Conservation (phyloP, 2,329 filamentous ascomycete genomes). For the Pseudogymnoascus sp. region DNA sequence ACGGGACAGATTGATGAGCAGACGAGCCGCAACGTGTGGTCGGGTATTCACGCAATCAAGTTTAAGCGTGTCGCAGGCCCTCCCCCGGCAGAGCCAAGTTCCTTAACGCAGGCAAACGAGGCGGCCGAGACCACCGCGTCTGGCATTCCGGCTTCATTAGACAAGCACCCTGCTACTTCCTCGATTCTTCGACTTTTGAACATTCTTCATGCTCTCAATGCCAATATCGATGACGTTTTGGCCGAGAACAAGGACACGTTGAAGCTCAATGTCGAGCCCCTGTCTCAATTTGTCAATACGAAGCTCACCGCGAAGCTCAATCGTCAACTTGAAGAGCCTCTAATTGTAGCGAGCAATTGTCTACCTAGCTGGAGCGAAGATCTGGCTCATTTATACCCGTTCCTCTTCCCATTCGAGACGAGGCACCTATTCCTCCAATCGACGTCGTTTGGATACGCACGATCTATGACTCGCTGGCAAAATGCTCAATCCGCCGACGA, state of each 20-base stretch:
- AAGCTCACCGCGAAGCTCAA: constrained; percentile 97
- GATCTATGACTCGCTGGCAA: constrained; percentile 97
- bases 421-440: constrained; percentile 94
- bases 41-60: constrained; percentile 79
- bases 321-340: constrained; percentile 86
- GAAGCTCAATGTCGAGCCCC: constrained; percentile 67
- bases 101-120: constrained; percentile 47
- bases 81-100: constrained; percentile 61
- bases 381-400: constrained; percentile 83
- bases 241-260: constrained; percentile 64
- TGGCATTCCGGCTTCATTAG: constrained; percentile 67
- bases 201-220: constrained; percentile 85
- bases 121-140: constrained; percentile 44
- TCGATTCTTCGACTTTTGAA: constrained; percentile 82
- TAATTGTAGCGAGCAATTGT: constrained; percentile 95
- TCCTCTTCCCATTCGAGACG: constrained; percentile 96
- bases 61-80: constrained; percentile 82
- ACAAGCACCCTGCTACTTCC: constrained; percentile 74
- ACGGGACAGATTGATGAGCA: constrained; percentile 54
- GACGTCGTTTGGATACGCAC: constrained; percentile 93
- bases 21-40: constrained; percentile 74
- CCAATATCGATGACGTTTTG: constrained; percentile 84
- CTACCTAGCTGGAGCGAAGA: constrained; percentile 95
- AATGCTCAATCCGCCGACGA: constrained; percentile 78
- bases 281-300: constrained; percentile 95